Conservation (phyloP, 108 stramenopile genomes). For the Nitzschia palea region DNA sequence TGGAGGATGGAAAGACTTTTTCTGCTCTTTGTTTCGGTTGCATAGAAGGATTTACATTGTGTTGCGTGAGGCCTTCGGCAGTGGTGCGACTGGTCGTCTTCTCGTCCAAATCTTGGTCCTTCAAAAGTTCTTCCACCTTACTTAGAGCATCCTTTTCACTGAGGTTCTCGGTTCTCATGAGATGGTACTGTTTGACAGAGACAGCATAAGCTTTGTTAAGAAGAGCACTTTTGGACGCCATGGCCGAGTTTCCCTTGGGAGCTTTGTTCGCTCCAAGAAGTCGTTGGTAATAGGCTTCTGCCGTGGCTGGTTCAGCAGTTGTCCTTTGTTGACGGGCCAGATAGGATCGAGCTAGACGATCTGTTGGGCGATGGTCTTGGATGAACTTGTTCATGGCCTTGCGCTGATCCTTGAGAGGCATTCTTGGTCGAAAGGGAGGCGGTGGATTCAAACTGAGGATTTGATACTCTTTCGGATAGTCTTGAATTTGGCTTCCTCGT, state of each 20-base stretch:
- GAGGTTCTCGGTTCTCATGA: slow-evolving; percentile 51
- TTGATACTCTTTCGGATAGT: slow-evolving; percentile 77
- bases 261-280: slow-evolving; percentile 54
- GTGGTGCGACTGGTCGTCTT: slow-evolving; percentile 32
- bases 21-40: slow-evolving; percentile 27
- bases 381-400: slow-evolving; percentile 41
- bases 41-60: slow-evolving; percentile 2
- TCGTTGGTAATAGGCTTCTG: slow-evolving; percentile 71
- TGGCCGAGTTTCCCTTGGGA: slow-evolving; percentile 45
- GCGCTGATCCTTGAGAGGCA: slow-evolving; percentile 46
- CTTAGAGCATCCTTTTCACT: slow-evolving; percentile 64
- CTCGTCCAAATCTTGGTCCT: slow-evolving; percentile 46
- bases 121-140: slow-evolving; percentile 65
- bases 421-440: slow-evolving; percentile 53
- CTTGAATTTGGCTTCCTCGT: slow-evolving; percentile 47
- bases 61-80: slow-evolving; percentile 33
- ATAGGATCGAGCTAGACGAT: slow-evolving; percentile 61
- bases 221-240: slow-evolving; percentile 68
- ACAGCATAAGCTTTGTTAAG: slow-evolving; percentile 76
- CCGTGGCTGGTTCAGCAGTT: slow-evolving; percentile 29
- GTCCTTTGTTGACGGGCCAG: slow-evolving; percentile 30
- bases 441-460: slow-evolving; percentile 79
- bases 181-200: slow-evolving; percentile 74
- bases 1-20: slow-evolving; percentile 15
- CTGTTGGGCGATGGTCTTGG: slow-evolving; percentile 39